phyloP scores from a whole-genome alignment of 176 grass and related monocot species.

The Bothriochloa decipiens region DNA sequence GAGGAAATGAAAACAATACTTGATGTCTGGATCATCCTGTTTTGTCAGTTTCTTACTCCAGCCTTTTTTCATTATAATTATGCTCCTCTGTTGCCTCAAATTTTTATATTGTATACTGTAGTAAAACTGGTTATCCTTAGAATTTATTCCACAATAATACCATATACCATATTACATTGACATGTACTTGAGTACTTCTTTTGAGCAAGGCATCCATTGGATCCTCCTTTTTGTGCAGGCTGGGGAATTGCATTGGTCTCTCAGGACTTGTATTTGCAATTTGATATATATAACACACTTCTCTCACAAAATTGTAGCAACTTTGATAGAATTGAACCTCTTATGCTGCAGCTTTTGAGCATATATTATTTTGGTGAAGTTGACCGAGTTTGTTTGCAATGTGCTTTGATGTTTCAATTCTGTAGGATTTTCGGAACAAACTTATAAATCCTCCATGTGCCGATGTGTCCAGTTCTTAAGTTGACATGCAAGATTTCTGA shows the following conservation, averaged over 20 bases:
- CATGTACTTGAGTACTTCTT: conserved; percentile 2
- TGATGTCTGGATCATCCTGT: background rate
- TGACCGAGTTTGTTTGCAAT: background rate
- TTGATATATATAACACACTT: background rate
- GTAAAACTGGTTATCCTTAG: background rate
- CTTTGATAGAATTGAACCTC: background rate
- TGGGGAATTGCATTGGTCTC: background rate
- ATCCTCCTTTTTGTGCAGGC: background rate
- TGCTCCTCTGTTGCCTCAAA: background rate
- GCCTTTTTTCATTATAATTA: background rate
- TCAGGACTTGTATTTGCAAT: background rate
- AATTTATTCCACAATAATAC: background rate
- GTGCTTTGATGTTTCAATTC: background rate
- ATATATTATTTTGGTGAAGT: background rate
- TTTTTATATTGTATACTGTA: background rate
- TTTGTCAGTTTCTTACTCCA: background rate
- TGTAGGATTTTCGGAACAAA: background rate
- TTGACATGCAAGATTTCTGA: background rate
- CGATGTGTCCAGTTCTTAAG: background rate
- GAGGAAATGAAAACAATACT: background rate
- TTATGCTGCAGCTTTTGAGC: background rate
- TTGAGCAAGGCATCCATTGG: background rate
- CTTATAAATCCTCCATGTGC: background rate
- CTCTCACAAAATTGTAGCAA: background rate
- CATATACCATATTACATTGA: background rate